A percentile compares a stretch with the other conserved stretches of the same genome.
Evolutionary conservation across 371 early-diverging fungal species (phyloP).

Genomic region (Parasitella parasitica): DNA sequence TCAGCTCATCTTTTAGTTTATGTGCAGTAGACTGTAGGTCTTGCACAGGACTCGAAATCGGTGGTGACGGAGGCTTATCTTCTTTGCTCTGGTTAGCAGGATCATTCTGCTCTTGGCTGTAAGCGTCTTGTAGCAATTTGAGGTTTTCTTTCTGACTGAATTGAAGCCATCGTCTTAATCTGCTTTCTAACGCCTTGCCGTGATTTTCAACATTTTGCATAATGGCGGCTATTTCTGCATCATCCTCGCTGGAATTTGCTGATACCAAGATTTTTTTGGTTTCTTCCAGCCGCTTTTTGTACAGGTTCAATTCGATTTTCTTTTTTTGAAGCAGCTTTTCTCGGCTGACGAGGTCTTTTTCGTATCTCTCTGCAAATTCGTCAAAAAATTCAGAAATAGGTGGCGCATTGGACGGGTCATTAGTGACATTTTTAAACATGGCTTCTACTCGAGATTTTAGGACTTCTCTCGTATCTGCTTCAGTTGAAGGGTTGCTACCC

Average conservation of each 20-base stretch:
- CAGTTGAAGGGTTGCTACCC: slow-evolving; percentile 38
- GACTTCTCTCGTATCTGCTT: slow-evolving; percentile 28
- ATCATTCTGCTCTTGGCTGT: neutral
- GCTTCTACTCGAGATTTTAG: slow-evolving; percentile 16
- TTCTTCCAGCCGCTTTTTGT: slow-evolving; percentile 22
- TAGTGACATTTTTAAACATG: slow-evolving; percentile 18
- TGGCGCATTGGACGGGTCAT: neutral
- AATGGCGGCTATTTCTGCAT: neutral
- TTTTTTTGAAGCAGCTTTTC: slow-evolving; percentile 28
- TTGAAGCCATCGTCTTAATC: slow-evolving; percentile 11
- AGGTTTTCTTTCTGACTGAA: slow-evolving; percentile 16
- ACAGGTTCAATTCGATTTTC: slow-evolving; percentile 24
- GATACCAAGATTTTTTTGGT: slow-evolving; percentile 17
- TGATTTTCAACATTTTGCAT: neutral
- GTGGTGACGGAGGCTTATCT: slow-evolving; percentile 11
- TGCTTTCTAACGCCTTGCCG: slow-evolving; percentile 9
- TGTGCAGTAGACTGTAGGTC: slow-evolving; percentile 2
- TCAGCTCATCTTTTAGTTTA: slow-evolving; percentile 7
- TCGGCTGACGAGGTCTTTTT: slow-evolving; percentile 25
- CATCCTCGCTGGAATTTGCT: neutral
- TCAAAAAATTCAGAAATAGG: slow-evolving; percentile 37
- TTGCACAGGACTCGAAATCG: neutral
- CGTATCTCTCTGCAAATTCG: slow-evolving; percentile 35
- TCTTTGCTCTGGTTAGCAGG: neutral
- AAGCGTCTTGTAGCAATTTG: neutral